Conservation (phyloP, 495 filamentous ascomycete genomes). For the Tuber magnatum region DNA sequence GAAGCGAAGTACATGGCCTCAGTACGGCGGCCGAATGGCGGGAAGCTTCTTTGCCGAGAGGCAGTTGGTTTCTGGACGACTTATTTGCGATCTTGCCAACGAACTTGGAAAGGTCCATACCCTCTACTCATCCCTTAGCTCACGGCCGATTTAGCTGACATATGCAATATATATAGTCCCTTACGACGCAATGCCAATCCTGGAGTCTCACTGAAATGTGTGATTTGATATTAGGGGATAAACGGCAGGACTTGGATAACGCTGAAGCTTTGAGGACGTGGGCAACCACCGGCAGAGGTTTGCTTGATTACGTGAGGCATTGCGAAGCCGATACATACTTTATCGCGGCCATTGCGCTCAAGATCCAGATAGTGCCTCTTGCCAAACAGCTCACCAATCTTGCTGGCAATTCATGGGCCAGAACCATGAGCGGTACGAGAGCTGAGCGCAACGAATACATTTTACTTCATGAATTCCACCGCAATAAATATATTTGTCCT, state of each 20-base stretch:
- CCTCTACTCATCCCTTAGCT: conserved; percentile 20
- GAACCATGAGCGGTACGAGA: conserved; percentile 87
- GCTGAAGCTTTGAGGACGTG: conserved; percentile 81
- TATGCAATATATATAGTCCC: conserved; percentile 49
- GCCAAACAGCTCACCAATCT: conserved; percentile 94
- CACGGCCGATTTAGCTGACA: not conserved
- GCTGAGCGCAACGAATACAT: conserved; percentile 99
- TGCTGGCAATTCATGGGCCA: conserved; percentile 96
- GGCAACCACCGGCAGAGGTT: conserved; percentile 72
- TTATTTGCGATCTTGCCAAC: conserved; percentile 91
- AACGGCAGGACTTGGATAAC: conserved; percentile 74
- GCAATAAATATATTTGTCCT: conserved; percentile 94
- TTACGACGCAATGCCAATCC: conserved; percentile 93
- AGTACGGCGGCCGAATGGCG: conserved; percentile 72
- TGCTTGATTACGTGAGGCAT: conserved; percentile 87
- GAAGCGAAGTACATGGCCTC: conserved; percentile 77
- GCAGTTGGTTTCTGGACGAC: conserved; percentile 76
- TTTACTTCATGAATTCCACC: conserved; percentile 89
- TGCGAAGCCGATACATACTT: conserved; percentile 94
- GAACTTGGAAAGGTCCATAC: conserved; percentile 72
- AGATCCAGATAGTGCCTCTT: conserved; percentile 83
- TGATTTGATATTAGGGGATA: conserved; percentile 69
- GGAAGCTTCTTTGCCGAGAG: conserved; percentile 88
- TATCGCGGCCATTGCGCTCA: conserved; percentile 78
- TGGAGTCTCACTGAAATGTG: conserved; percentile 99